Evolutionary conservation across 2,329 filamentous ascomycete species (phyloP).

Genomic region (Ceratocystis harringtonii): DNA sequence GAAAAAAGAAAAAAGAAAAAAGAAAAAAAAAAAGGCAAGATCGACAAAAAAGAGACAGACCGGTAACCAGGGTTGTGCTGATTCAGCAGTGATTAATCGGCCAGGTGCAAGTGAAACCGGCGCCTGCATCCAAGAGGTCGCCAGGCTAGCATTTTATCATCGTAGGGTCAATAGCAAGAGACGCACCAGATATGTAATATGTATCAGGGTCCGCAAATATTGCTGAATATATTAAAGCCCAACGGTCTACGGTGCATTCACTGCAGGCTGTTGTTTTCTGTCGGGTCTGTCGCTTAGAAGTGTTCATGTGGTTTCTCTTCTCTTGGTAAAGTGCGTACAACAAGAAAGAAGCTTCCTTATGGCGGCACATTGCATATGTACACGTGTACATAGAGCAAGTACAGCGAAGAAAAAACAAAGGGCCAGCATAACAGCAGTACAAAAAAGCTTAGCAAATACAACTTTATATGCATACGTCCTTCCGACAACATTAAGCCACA

Average conservation of each 20-base stretch:
- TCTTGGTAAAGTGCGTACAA: not conserved
- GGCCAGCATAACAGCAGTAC: not conserved
- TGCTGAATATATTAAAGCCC: too few species aligned
- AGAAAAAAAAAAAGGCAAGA: not conserved
- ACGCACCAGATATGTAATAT: too few species aligned
- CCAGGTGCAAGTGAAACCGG: not conserved
- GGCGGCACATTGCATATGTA: slow-evolving; percentile 1
- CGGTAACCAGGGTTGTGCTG: not conserved
- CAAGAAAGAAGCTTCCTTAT: not conserved
- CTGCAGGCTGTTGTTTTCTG: not conserved
- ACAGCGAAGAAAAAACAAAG: not conserved
- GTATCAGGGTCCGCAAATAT: too few species aligned
- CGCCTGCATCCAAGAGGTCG: too few species aligned
- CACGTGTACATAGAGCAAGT: not conserved
- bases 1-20: not conserved
- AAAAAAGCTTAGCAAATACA: slow-evolving; percentile 1
- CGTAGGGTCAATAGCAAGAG: too few species aligned
- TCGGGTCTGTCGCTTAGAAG: too few species aligned
- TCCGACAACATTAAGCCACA: slow-evolving; percentile 1
- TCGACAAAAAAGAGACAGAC: not conserved
- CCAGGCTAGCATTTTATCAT: too few species aligned
- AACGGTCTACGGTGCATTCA: too few species aligned
- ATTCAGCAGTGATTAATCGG: not conserved
- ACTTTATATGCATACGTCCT: slow-evolving; percentile 5
- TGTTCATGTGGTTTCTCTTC: too few species aligned